Conservation (phyloP, 1,284 basidiomycete genomes). For the Ustilago lituana region DNA sequence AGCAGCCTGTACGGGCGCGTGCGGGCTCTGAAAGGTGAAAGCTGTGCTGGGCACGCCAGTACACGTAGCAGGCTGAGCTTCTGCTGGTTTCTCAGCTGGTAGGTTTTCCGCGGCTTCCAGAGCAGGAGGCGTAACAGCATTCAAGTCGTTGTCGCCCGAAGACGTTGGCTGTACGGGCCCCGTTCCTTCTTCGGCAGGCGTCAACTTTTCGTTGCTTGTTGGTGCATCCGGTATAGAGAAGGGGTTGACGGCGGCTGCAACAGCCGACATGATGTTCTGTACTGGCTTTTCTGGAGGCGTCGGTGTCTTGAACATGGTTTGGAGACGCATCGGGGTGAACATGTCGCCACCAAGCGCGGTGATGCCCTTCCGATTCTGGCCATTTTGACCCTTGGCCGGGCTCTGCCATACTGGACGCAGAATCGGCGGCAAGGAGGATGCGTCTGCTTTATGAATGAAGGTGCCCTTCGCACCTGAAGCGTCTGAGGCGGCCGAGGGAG, state of each 20-base stretch:
- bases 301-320: slow-evolving; percentile 62
- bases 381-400: slow-evolving; percentile 35
- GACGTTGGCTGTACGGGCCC: background rate
- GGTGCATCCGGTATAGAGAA: slow-evolving; percentile 11
- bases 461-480: slow-evolving; percentile 46
- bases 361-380: slow-evolving; percentile 23
- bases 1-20: slow-evolving; percentile 4
- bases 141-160: background rate
- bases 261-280: slow-evolving; percentile 26
- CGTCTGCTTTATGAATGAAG: slow-evolving; percentile 61
- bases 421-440: slow-evolving; percentile 57
- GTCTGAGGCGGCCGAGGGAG: slow-evolving; percentile 19
- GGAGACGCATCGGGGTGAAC: slow-evolving; percentile 62
- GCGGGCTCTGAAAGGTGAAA: slow-evolving; percentile 32
- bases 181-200: background rate
- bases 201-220: background rate
- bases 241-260: slow-evolving; percentile 3
- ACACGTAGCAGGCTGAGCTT: background rate
- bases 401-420: slow-evolving; percentile 60
- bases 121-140: too few relatives aligned
- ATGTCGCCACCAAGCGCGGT: slow-evolving; percentile 60
- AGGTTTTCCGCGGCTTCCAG: background rate
- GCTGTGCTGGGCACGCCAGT: slow-evolving; percentile 24
- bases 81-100: background rate
- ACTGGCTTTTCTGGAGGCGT: slow-evolving; percentile 39